Evolutionary conservation across 768 basidiomycete genomes (phyloP).

Genomic region (Tulasnella sp.): DNA sequence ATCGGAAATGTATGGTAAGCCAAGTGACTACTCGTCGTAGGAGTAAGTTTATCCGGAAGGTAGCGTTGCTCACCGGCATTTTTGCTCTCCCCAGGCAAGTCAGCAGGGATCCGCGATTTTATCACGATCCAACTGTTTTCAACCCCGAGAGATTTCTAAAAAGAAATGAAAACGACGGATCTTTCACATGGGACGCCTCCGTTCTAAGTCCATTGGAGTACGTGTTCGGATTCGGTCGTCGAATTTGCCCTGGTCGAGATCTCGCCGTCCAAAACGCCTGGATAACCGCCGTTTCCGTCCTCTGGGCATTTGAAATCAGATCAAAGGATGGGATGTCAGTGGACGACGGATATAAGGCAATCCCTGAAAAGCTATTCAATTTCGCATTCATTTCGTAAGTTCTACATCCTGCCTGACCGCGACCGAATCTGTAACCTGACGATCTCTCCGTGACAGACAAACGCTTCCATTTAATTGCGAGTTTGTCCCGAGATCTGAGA

Average conservation of each 20-base stretch:
- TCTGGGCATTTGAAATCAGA: neutral
- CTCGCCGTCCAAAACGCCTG: neutral
- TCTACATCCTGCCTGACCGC: neutral
- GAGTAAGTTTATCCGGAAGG: neutral
- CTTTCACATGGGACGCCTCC: neutral
- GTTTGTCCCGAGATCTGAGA: neutral
- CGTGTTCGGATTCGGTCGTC: constrained; percentile 18
- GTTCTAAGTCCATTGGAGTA: neutral
- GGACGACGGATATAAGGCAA: neutral
- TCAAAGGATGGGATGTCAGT: neutral
- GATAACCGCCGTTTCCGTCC: neutral
- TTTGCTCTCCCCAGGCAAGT: neutral
- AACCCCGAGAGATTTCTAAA: neutral
- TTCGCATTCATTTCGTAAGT: neutral
- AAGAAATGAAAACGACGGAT: neutral
- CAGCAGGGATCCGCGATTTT: neutral
- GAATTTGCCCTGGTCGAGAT: constrained; percentile 13
- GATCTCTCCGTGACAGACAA: neutral
- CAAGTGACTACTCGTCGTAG: neutral
- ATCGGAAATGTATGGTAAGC: constrained; percentile 28
- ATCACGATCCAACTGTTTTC: neutral
- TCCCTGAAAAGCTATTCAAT: neutral
- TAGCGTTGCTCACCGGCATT: neutral
- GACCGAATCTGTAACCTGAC: neutral
- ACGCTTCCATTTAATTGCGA: neutral